These are phyloP conservation scores for Microthyrium microscopicum DNA, from an alignment of 2,329 filamentous ascomycete species.

Conservation along the genomic window DNA sequence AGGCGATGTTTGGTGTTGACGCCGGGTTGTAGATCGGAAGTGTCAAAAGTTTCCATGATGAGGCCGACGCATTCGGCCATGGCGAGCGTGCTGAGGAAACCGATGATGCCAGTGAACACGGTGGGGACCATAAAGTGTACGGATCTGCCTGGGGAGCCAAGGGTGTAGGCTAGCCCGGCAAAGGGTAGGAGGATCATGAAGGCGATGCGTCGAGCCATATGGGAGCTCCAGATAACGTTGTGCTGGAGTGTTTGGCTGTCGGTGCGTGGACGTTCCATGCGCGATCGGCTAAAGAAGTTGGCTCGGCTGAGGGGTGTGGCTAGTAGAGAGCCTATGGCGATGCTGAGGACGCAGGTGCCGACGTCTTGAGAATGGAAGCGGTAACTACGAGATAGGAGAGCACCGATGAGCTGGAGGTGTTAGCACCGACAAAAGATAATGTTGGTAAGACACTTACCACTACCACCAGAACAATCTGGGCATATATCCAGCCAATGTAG, in stretches of 20 bases:
- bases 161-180: conserved; percentile 48
- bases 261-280: conserved; percentile 40
- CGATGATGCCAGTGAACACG: conserved; percentile 47
- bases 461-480: conserved; percentile 57
- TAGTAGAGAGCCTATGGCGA: conserved; percentile 51
- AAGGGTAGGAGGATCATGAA: conserved; percentile 53
- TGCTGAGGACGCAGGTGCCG: conserved; percentile 46
- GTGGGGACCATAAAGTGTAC: conserved; percentile 47
- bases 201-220: conserved; percentile 49
- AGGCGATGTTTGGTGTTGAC: conserved; percentile 38
- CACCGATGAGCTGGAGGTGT: conserved; percentile 40
- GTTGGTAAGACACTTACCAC: conserved; percentile 31
- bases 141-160: conserved; percentile 46
- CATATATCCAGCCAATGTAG: conserved; percentile 68
- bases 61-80: conserved; percentile 61
- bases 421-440: conserved; percentile 9
- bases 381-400: conserved; percentile 54
- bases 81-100: conserved; percentile 55
- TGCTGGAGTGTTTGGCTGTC: conserved; percentile 52
- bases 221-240: conserved; percentile 52
- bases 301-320: conserved; percentile 62
- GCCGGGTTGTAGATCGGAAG: conserved; percentile 59
- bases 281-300: conserved; percentile 48
- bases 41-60: conserved; percentile 69
- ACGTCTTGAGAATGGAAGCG: conserved; percentile 45